These are phyloP conservation scores for Fonsecaea erecta DNA, from an alignment of 2,329 filamentous ascomycete genomes.

Conservation along the genomic window DNA sequence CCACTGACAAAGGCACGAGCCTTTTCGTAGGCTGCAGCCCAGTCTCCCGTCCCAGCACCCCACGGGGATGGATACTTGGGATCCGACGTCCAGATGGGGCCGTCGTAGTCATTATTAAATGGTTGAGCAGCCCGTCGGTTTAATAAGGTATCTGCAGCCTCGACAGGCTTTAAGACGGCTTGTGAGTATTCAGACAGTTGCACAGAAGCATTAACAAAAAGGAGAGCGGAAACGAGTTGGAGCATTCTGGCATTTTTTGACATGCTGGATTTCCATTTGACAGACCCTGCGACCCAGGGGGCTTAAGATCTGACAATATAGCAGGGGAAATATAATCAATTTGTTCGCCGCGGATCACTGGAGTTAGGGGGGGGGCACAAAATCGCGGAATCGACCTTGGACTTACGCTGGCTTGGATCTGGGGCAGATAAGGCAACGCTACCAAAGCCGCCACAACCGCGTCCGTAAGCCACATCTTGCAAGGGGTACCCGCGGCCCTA, in stretches of 20 bases:
- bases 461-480: slow-evolving; percentile 29
- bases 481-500: neutral
- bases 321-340: slow-evolving; percentile 7
- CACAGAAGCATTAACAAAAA: slow-evolving; percentile 28
- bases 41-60: slow-evolving; percentile 74
- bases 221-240: slow-evolving; percentile 21
- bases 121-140: slow-evolving; percentile 32
- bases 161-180: slow-evolving; percentile 30
- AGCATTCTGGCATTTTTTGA: slow-evolving; percentile 20
- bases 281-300: neutral
- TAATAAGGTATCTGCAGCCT: slow-evolving; percentile 27
- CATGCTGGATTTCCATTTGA: neutral
- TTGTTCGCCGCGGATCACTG: neutral
- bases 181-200: slow-evolving; percentile 30
- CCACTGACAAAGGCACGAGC: slow-evolving; percentile 80
- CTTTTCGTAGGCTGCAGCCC: slow-evolving; percentile 75
- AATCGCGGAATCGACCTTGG: neutral
- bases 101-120: slow-evolving; percentile 33
- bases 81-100: slow-evolving; percentile 53
- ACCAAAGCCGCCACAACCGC: slow-evolving; percentile 30
- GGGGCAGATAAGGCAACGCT: slow-evolving; percentile 21
- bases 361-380: slow-evolving; percentile 6
- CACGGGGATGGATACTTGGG: slow-evolving; percentile 87
- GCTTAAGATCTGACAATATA: neutral
- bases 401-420: slow-evolving; percentile 29